Conservation (phyloP, 1,284 basidiomycete species). For the Volvariella volvacea region DNA sequence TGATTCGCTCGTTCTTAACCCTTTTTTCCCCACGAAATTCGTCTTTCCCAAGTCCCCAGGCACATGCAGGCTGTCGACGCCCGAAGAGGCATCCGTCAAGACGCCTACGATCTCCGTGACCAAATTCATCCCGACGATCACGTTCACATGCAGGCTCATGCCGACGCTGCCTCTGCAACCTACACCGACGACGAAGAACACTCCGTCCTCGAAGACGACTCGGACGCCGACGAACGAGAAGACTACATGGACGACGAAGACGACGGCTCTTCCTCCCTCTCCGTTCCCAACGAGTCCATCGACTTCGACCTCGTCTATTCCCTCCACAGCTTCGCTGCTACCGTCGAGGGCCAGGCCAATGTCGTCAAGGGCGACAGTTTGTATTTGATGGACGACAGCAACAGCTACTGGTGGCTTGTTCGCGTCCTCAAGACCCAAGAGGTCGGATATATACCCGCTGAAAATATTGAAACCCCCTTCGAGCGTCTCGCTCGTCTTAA, state of each 20-base stretch:
- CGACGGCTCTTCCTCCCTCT: slow-evolving; percentile 74
- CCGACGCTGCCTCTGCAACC: slow-evolving; percentile 36
- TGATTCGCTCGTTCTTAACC: no score
- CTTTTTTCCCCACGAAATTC: slow-evolving; percentile 7
- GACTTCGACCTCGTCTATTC: slow-evolving; percentile 89
- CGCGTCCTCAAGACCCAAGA: slow-evolving; percentile 96
- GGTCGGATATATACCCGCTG: slow-evolving; percentile 98
- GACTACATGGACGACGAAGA: slow-evolving; percentile 68
- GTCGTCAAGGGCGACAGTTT: slow-evolving; percentile 95
- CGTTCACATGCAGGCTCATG: slow-evolving; percentile 49
- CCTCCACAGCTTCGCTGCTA: slow-evolving; percentile 89
- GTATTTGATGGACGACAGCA: slow-evolving; percentile 91
- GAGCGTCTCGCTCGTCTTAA: slow-evolving; percentile 93
- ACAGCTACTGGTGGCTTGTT: slow-evolving; percentile 98
- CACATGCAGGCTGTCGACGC: no score
- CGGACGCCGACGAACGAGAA: slow-evolving; percentile 60
- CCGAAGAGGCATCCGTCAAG: slow-evolving; percentile 32
- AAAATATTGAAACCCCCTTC: slow-evolving; percentile 99
- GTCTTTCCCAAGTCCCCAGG: no score
- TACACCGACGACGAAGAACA: slow-evolving; percentile 65
- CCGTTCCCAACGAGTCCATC: slow-evolving; percentile 85
- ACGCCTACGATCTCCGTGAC: slow-evolving; percentile 66
- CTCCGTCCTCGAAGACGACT: slow-evolving; percentile 73
- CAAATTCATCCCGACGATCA: slow-evolving; percentile 58
- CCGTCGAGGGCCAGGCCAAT: slow-evolving; percentile 93